These are phyloP conservation scores for Ustilago tritici DNA, from an alignment of 1,284 basidiomycete species.

Conservation along the genomic window DNA sequence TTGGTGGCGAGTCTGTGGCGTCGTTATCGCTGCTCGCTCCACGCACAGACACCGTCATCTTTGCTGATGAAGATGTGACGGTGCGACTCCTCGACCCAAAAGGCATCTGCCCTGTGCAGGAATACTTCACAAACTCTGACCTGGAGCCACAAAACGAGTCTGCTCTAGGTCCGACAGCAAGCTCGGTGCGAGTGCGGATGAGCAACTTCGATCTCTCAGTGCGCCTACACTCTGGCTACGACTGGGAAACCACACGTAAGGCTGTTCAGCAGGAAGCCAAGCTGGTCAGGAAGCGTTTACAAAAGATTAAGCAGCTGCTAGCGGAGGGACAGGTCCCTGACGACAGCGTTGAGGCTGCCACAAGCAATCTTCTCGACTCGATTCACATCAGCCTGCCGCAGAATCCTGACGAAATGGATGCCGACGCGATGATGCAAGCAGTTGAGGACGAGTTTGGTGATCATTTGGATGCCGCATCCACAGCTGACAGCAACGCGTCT, in stretches of 20 bases:
- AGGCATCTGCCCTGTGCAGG: conserved; percentile 71
- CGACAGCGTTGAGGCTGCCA: conserved; percentile 81
- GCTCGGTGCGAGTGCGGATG: conserved; percentile 47
- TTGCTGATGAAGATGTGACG: conserved; percentile 83
- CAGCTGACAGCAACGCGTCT: conserved; percentile 25
- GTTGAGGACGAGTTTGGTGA: conserved; percentile 86
- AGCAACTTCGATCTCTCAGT: conserved; percentile 52
- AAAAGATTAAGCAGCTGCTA: conserved; percentile 92
- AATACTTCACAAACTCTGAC: conserved; percentile 55
- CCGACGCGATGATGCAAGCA: conserved; percentile 80
- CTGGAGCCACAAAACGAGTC: conserved; percentile 38
- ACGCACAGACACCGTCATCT: conserved; percentile 73
- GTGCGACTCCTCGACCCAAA: conserved; percentile 79
- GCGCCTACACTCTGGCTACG: conserved; percentile 75
- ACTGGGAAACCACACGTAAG: conserved; percentile 87
- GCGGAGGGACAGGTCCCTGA: conserved; percentile 90
- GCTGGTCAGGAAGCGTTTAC: conserved; percentile 84
- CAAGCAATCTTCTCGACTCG: conserved; percentile 88
- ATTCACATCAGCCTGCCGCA: conserved; percentile 74
- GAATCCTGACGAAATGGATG: conserved; percentile 48
- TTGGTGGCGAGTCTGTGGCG: conserved; percentile 65
- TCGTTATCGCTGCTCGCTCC: conserved; percentile 47
- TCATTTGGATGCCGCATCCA: conserved; percentile 45
- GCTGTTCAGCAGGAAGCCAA: conserved; percentile 89
- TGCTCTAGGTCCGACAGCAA: conserved; percentile 27